Evolutionary conservation across 2,329 filamentous ascomycete genomes (phyloP).

Genomic region (Trichoderma brevicompactum): DNA sequence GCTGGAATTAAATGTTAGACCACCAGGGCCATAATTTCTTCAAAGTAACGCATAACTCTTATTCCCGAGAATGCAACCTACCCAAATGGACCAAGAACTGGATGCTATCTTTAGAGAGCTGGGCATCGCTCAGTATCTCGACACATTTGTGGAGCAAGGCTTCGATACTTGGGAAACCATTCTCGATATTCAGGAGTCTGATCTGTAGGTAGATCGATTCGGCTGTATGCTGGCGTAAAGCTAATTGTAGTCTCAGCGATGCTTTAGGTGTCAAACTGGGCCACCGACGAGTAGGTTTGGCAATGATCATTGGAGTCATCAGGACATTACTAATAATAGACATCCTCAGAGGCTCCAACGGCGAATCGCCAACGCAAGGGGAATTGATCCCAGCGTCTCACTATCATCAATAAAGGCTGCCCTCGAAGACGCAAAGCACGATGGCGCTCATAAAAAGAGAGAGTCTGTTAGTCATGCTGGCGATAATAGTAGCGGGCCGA

Average conservation of each 20-base stretch:
- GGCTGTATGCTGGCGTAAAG: neutral
- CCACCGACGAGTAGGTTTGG: conserved; percentile 70
- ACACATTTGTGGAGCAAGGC: conserved; percentile 74
- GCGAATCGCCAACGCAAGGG: conserved; percentile 75
- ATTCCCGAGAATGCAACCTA: conserved; percentile 28
- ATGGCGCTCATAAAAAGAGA: conserved; percentile 56
- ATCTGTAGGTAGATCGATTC: conserved; percentile 62
- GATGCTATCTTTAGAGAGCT: conserved; percentile 71
- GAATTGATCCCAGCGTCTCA: conserved; percentile 59
- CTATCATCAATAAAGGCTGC: conserved; percentile 56
- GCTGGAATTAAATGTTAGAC: conserved; percentile 31
- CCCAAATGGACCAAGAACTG: conserved; percentile 61
- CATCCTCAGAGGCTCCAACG: conserved; percentile 76
- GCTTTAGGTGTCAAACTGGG: conserved; percentile 77
- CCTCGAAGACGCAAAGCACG: conserved; percentile 59
- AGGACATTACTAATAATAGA: conserved; percentile 17
- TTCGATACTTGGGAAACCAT: conserved; percentile 87
- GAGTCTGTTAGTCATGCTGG: conserved; percentile 52
- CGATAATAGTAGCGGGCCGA: conserved; percentile 53
- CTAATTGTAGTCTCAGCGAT: conserved; percentile 57
- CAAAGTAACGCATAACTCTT: conserved; percentile 6
- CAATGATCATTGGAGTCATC: no score
- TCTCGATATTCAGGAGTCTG: conserved; percentile 81
- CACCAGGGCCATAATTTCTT: neutral
- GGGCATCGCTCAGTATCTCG: conserved; percentile 77